Percentiles rank a stretch among this genome's conserved stretches.
phyloP scores from a whole-genome alignment of 1,284 basidiomycete species.

The Rhodotorula sp. region DNA sequence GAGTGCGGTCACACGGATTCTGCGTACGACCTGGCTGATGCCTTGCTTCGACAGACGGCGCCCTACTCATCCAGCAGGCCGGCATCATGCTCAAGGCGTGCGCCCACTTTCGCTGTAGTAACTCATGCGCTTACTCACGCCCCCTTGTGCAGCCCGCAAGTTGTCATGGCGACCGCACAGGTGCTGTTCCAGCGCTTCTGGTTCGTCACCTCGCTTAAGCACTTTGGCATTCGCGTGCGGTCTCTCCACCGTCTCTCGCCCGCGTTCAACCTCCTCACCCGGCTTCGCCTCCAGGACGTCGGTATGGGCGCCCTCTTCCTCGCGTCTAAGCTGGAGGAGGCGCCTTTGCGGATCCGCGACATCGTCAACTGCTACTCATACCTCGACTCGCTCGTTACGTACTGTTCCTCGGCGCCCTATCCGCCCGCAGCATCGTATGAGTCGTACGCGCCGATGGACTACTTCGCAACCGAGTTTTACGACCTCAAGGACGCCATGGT shows the following conservation, averaged over 20 bases:
- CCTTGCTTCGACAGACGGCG: constrained; percentile 38
- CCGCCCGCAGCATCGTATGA: constrained; percentile 43
- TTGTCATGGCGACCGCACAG: constrained; percentile 93
- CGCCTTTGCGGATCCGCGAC: constrained; percentile 84
- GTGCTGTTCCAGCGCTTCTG: constrained; percentile 96
- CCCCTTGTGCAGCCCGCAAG: constrained; percentile 72
- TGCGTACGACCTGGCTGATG: background rate
- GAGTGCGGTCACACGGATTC: constrained; percentile 58
- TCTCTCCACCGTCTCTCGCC: background rate
- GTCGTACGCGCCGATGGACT: constrained; percentile 75
- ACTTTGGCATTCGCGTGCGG: constrained; percentile 86
- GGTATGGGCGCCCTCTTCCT: constrained; percentile 91
- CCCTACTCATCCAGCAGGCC: constrained; percentile 88
- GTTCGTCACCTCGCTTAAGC: constrained; percentile 91
- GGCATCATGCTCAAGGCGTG: constrained; percentile 86
- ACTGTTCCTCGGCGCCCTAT: constrained; percentile 19
- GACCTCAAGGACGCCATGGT: constrained; percentile 87
- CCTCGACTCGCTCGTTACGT: constrained; percentile 53
- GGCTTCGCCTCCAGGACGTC: constrained; percentile 65
- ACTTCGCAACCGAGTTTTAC: constrained; percentile 79
- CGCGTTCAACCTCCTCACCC: background rate
- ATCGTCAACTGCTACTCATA: constrained; percentile 93
- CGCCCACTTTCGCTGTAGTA: constrained; percentile 47
- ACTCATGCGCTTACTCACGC: background rate
- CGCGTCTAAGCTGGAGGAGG: constrained; percentile 94